phyloP scores from a whole-genome alignment of 2,329 filamentous ascomycete species.

The Gyromitra esculenta region DNA sequence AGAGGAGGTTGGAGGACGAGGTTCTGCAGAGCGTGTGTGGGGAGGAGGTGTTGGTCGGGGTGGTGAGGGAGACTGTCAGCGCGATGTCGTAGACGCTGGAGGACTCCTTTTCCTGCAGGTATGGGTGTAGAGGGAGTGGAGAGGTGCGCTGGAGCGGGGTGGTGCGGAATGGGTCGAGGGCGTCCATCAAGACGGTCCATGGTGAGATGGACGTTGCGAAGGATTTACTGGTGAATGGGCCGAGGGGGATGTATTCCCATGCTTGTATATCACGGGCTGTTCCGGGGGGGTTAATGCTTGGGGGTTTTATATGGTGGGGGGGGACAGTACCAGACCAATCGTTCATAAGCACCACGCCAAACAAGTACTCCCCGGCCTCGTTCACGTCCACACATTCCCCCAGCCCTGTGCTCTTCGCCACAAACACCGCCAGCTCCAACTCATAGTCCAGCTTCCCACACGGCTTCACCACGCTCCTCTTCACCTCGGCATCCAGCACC shows the following conservation, averaged over 20 bases:
- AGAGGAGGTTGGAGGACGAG: conserved; percentile 75
- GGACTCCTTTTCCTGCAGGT: conserved; percentile 65
- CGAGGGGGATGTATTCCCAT: conserved; percentile 85
- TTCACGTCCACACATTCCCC: conserved; percentile 69
- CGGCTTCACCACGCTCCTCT: conserved; percentile 71
- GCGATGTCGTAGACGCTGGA: conserved; percentile 75
- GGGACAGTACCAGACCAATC: conserved; percentile 72
- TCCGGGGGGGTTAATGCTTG: background rate
- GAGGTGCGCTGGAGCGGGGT: conserved; percentile 65
- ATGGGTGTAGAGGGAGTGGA: conserved; percentile 60
- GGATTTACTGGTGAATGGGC: conserved; percentile 85
- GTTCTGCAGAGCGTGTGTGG: conserved; percentile 67
- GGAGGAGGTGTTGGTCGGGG: background rate
- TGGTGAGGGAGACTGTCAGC: conserved; percentile 70
- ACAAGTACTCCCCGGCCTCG: conserved; percentile 75
- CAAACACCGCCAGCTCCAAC: conserved; percentile 73
- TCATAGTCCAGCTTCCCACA: conserved; percentile 79
- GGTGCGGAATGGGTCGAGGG: conserved; percentile 73
- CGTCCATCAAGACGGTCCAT: conserved; percentile 81
- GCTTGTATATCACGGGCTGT: conserved; percentile 78
- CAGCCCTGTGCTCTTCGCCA: conserved; percentile 65
- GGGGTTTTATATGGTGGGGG: no score
- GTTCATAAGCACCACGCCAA: conserved; percentile 83
- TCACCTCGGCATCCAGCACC: conserved; percentile 70
- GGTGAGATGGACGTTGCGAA: conserved; percentile 80